Evolutionary conservation across 1,139 yeast genomes (phyloP).

Genomic region (Geotrichum aggregatum): DNA sequence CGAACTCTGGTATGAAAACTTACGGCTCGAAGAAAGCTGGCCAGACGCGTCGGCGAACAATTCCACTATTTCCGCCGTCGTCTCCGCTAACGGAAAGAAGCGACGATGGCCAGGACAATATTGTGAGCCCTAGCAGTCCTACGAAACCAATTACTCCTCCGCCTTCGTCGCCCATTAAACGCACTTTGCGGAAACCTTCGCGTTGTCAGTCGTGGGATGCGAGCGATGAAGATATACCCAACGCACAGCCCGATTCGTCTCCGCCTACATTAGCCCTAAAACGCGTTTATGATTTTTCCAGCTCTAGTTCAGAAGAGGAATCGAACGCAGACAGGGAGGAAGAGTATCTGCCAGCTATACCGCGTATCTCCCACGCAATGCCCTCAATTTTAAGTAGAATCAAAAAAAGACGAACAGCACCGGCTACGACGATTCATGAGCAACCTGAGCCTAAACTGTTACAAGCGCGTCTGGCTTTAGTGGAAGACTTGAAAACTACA

Average conservation of each 20-base stretch:
- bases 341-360: background rate
- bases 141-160: background rate
- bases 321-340: background rate
- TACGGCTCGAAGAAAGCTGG: conserved; percentile 9
- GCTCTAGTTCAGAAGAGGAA: background rate
- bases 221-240: background rate
- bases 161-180: background rate
- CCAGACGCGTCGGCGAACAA: conserved; percentile 8
- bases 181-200: background rate
- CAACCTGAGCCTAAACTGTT: conserved; percentile 8
- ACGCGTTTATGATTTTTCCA: background rate
- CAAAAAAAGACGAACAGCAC: conserved; percentile 5
- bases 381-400: conserved; percentile 4
- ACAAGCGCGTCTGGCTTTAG: conserved; percentile 30
- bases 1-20: background rate
- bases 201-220: background rate
- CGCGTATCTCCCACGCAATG: background rate
- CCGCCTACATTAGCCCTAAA: conserved; percentile 2
- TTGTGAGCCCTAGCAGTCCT: background rate
- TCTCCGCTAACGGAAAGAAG: conserved; percentile 1
- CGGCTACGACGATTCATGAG: background rate
- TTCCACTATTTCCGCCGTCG: conserved; percentile 9
- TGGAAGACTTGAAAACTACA: conserved; percentile 38
- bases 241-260: background rate
- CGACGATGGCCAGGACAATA: background rate